Evolutionary conservation across 1,139 yeast genomes (phyloP).

Genomic region (Candida dubliniensis): DNA sequence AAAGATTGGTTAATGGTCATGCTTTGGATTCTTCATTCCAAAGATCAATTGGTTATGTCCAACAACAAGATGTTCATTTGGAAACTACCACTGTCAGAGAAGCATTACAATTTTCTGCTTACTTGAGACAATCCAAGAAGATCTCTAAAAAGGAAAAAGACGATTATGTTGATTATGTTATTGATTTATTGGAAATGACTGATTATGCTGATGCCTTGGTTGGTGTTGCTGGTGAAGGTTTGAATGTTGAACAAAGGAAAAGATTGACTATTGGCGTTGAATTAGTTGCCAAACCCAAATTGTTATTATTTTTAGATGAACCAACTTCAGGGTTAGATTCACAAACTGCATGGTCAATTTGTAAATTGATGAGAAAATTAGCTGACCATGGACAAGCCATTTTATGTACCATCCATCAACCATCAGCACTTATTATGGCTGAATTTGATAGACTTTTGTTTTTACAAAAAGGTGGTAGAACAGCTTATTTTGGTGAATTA

Average conservation of each 20-base stretch:
- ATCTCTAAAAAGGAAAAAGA: conserved; percentile 32
- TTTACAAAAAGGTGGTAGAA: conserved; percentile 51
- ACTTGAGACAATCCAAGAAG: conserved; percentile 36
- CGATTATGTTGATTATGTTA: conserved; percentile 35
- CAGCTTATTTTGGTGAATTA: conserved; percentile 68
- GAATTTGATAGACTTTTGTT: conserved; percentile 39
- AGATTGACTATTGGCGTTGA: conserved; percentile 42
- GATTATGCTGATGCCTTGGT: conserved; percentile 39
- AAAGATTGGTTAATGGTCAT: conserved; percentile 37
- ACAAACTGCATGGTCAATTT: conserved; percentile 46
- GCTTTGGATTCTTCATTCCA: conserved; percentile 35
- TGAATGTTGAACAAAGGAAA: conserved; percentile 41
- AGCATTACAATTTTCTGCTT: conserved; percentile 36
- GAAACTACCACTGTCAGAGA: conserved; percentile 38
- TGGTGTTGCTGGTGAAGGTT: conserved; percentile 44
- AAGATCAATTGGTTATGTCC: conserved; percentile 42
- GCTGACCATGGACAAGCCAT: conserved; percentile 46
- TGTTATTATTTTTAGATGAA: conserved; percentile 37
- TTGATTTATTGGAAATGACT: conserved; percentile 37
- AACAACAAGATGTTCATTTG: conserved; percentile 41
- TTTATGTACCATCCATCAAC: conserved; percentile 46
- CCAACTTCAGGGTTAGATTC: conserved; percentile 45
- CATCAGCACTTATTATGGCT: conserved; percentile 38
- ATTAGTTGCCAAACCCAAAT: conserved; percentile 39
- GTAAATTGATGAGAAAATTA: conserved; percentile 41